These are phyloP conservation scores for Aspergillus sp. DNA, from an alignment of 2,329 filamentous ascomycete genomes.

Conservation along the genomic window DNA sequence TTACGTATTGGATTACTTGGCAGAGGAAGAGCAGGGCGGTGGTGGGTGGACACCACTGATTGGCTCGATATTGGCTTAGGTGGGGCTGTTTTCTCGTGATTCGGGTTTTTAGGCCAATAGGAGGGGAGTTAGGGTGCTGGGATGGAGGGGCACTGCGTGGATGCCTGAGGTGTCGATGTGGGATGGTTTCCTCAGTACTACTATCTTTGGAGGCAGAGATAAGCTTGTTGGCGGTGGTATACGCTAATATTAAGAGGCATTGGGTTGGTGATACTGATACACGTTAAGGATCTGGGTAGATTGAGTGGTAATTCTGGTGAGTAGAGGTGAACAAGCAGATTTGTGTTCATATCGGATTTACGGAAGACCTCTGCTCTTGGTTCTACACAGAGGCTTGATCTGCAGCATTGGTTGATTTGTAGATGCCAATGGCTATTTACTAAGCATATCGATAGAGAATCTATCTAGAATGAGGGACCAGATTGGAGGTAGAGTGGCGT, in stretches of 20 bases:
- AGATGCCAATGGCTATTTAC: not conserved
- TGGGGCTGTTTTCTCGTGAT: constrained; percentile 14
- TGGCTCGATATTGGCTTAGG: constrained; percentile 15
- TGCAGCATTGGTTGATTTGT: not conserved
- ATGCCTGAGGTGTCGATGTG: not conserved
- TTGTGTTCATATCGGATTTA: not conserved
- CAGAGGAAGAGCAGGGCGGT: not conserved
- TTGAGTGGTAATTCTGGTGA: not conserved
- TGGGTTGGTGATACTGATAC: not conserved
- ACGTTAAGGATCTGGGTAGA: not conserved
- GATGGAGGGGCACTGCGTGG: not conserved
- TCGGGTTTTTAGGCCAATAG: not conserved
- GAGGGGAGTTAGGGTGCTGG: not conserved
- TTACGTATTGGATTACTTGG: constrained; percentile 8
- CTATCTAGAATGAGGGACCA: not conserved
- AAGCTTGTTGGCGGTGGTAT: not conserved
- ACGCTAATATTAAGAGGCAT: too few relatives aligned
- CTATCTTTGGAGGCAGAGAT: not conserved
- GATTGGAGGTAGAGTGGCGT: not conserved
- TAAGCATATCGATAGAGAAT: not conserved
- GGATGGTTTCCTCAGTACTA: not conserved
- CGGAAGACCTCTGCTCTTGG: not conserved
- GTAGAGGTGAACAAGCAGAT: not conserved
- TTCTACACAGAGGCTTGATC: not conserved
- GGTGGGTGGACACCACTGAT: constrained; percentile 2